Percentiles rank a stretch among this genome's conserved stretches.
Conservation (phyloP, 305 asterid genomes). For the Ruellia speciosa region DNA sequence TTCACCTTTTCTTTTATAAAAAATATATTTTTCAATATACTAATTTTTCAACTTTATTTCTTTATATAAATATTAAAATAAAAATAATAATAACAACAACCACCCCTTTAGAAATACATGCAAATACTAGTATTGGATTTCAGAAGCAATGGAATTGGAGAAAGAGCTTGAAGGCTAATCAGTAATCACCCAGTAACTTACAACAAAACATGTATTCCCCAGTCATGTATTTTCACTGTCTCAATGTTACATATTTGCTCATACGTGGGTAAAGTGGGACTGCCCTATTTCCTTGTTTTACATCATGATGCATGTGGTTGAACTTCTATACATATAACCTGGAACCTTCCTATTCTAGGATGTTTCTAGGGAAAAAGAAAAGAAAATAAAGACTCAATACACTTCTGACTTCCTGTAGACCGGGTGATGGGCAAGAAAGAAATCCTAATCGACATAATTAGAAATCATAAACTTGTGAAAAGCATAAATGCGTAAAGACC, state of each 20-base stretch:
- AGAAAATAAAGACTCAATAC: slow-evolving; percentile 17
- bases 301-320: slow-evolving; percentile 23
- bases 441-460: slow-evolving; percentile 20
- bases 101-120: no score
- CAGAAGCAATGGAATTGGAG: no score
- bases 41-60: no score
- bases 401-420: slow-evolving; percentile 16
- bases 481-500: slow-evolving; percentile 7
- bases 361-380: neutral
- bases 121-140: no score
- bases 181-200: neutral
- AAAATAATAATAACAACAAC: no score
- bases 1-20: no score
- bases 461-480: slow-evolving; percentile 7
- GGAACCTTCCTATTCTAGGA: slow-evolving; percentile 15
- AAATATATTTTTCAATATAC: no score
- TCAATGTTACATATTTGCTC: slow-evolving; percentile 25
- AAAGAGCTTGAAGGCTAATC: no score
- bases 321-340: slow-evolving; percentile 26
- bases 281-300: slow-evolving; percentile 19
- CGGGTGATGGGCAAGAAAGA: slow-evolving; percentile 12
- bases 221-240: slow-evolving; percentile 20
- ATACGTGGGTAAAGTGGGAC: slow-evolving; percentile 16
- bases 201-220: slow-evolving; percentile 24
- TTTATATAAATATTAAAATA: no score